Conservation (phyloP, 345 rosid genomes). For the Schrenkiella parvula region DNA sequence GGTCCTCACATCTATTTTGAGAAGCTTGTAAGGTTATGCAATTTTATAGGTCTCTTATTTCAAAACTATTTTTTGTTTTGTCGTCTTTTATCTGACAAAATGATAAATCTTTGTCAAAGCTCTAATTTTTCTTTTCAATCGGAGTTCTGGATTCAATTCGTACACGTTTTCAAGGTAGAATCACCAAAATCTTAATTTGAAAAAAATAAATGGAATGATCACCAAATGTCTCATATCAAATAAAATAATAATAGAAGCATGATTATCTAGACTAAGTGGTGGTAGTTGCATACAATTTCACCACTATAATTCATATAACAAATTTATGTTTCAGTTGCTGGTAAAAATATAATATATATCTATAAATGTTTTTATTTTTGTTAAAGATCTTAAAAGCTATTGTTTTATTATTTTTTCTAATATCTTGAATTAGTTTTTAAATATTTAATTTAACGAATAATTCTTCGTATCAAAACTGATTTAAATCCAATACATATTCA, state of each 20-base stretch:
- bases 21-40: neutral
- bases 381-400: no score
- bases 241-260: neutral
- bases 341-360: neutral
- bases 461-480: no score
- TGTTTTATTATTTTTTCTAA: no score
- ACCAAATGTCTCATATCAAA: neutral
- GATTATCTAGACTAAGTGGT: neutral
- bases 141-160: neutral
- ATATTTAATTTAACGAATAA: no score
- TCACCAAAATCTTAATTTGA: neutral
- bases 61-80: neutral
- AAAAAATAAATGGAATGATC: neutral
- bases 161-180: neutral
- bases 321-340: neutral
- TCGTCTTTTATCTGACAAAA: neutral
- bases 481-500: no score
- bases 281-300: neutral
- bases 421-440: no score
- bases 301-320: neutral
- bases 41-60: neutral
- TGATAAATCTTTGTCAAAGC: neutral
- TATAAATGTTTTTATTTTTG: no score
- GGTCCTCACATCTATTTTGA: neutral
- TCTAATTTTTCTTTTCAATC: neutral